Percentiles rank a stretch among this genome's conserved stretches.
Evolutionary conservation across 768 basidiomycete species (phyloP).

Genomic region (Cystofilobasidium macerans): DNA sequence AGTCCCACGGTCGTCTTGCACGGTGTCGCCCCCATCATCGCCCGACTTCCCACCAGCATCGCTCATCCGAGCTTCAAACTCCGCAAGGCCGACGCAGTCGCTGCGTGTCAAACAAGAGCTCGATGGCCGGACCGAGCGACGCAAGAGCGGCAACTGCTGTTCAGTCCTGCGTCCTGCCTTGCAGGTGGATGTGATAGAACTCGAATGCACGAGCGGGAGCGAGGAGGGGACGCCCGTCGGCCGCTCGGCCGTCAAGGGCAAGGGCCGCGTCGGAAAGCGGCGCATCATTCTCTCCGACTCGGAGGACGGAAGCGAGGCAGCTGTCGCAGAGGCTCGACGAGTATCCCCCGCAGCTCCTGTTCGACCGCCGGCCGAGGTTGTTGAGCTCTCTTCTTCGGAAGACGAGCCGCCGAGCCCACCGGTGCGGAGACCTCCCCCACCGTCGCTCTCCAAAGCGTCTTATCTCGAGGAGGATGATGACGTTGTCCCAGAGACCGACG

Average conservation of each 20-base stretch:
- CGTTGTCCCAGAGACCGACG: neutral
- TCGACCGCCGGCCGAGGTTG: neutral
- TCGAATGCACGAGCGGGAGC: neutral
- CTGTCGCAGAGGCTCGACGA: neutral
- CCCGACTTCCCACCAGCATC: neutral
- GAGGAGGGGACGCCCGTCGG: neutral
- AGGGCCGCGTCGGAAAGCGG: neutral
- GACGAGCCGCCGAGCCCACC: neutral
- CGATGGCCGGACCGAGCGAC: neutral
- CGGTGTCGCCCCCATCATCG: neutral
- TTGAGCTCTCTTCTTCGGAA: neutral
- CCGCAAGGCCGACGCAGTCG: neutral
- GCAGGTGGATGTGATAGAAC: neutral
- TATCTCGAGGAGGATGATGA: neutral
- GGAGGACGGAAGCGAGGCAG: neutral
- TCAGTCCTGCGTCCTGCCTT: neutral
- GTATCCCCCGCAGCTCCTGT: neutral
- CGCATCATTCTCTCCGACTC: slow-evolving; percentile 5
- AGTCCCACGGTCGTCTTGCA: neutral
- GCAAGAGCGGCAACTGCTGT: slow-evolving; percentile 8
- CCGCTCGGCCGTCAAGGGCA: neutral
- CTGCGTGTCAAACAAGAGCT: neutral
- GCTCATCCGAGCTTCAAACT: neutral
- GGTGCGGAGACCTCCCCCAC: neutral
- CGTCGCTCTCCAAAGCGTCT: too few relatives aligned